These are phyloP conservation scores for Lactifluus subvellereus DNA, from an alignment of 768 basidiomycete genomes.

Conservation along the genomic window DNA sequence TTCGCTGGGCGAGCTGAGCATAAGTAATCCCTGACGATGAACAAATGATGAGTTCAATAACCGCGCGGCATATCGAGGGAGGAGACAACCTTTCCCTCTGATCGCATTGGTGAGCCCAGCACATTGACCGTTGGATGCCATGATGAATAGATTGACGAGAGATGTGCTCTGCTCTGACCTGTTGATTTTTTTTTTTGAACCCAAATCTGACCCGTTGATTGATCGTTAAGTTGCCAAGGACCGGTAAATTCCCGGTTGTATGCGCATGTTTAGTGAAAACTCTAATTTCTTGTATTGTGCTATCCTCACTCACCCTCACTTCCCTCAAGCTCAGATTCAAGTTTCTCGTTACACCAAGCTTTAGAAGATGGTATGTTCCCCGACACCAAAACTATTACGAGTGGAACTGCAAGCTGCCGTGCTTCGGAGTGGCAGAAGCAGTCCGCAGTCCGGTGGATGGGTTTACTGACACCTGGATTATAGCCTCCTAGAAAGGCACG, in stretches of 20 bases:
- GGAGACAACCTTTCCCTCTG: slow-evolving; percentile 39
- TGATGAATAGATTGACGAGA: slow-evolving; percentile 25
- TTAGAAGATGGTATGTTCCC: slow-evolving; percentile 16
- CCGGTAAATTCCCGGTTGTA: neutral
- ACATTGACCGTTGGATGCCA: slow-evolving; percentile 50
- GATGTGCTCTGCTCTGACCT: neutral
- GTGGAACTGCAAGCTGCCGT: neutral
- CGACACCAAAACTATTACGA: neutral
- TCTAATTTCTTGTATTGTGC: slow-evolving; percentile 2
- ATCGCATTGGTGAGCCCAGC: slow-evolving; percentile 51
- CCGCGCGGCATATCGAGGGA: neutral
- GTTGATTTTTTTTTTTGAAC: no score
- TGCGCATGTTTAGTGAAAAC: slow-evolving; percentile 14
- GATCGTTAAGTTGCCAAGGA: no score
- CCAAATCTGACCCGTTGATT: no score
- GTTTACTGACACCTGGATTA: slow-evolving; percentile 45
- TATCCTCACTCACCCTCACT: neutral
- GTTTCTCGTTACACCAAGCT: neutral
- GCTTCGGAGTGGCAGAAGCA: neutral
- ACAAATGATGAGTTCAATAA: neutral
- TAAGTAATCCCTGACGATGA: slow-evolving; percentile 43
- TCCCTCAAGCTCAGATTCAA: neutral
- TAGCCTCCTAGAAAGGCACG: slow-evolving; percentile 84
- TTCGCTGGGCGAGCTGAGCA: slow-evolving; percentile 41
- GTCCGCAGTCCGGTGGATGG: slow-evolving; percentile 43